These are phyloP conservation scores for Rhodotorula paludigena DNA, from an alignment of 768 basidiomycete species.

Conservation along the genomic window DNA sequence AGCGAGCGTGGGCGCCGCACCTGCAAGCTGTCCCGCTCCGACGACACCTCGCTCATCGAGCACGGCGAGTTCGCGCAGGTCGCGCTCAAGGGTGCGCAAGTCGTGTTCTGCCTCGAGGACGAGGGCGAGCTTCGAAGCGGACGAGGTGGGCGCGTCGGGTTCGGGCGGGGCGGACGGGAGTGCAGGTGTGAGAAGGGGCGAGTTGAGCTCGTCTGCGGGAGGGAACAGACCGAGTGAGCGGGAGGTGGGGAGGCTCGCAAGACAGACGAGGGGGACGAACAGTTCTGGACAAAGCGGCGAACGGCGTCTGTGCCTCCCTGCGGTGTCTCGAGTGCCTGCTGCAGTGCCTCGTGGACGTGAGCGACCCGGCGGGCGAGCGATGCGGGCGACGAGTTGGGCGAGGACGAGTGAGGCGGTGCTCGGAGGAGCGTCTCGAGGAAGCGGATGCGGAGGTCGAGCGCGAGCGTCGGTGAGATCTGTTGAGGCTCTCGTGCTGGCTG, in stretches of 20 bases:
- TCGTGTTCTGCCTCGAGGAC: constrained; percentile 40
- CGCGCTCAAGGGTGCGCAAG: constrained; percentile 33
- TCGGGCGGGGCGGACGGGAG: constrained; percentile 2
- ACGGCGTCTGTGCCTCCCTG: constrained; percentile 30
- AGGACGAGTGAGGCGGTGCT: neutral
- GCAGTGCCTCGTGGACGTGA: constrained; percentile 16
- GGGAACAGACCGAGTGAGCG: no score
- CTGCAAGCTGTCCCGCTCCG: constrained; percentile 28
- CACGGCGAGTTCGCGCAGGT: constrained; percentile 34
- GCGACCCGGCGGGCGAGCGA: constrained; percentile 23
- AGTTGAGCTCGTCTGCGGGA: constrained; percentile 37
- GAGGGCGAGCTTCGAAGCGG: constrained; percentile 31
- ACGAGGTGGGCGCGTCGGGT: neutral
- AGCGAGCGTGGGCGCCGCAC: constrained; percentile 2
- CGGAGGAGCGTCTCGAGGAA: constrained; percentile 39
- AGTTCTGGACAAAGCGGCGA: constrained; percentile 37
- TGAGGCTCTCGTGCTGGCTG: neutral
- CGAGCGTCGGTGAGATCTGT: constrained; percentile 7
- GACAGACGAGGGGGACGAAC: constrained; percentile 6
- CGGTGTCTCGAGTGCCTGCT: constrained; percentile 12
- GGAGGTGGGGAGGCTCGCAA: neutral
- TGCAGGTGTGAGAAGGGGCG: constrained; percentile 29
- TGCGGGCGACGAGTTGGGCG: neutral
- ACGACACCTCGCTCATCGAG: constrained; percentile 30
- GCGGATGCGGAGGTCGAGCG: constrained; percentile 38